Conservation (phyloP, 768 basidiomycete species). For the Daedalea quercina region DNA sequence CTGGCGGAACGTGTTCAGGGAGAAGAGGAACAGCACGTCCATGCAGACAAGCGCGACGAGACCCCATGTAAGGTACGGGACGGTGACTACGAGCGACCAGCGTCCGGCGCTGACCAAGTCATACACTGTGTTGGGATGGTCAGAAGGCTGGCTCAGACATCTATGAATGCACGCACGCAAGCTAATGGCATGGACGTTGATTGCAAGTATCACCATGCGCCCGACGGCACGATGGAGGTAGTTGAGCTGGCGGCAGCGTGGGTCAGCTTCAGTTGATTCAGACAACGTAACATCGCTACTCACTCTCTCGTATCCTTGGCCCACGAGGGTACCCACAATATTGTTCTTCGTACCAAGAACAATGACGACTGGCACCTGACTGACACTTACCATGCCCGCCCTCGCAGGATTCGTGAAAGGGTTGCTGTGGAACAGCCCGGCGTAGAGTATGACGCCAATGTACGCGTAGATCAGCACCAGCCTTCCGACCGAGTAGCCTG, state of each 20-base stretch:
- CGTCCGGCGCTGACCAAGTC: slow-evolving; percentile 39
- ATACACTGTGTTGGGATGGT: neutral
- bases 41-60: slow-evolving; percentile 21
- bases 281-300: neutral
- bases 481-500: neutral
- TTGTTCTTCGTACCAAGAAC: slow-evolving; percentile 68
- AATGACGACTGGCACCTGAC: slow-evolving; percentile 62
- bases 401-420: slow-evolving; percentile 45
- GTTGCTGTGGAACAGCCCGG: slow-evolving; percentile 41
- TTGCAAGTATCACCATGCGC: slow-evolving; percentile 30
- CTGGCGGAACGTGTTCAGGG: slow-evolving; percentile 27
- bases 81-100: slow-evolving; percentile 60
- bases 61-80: slow-evolving; percentile 1
- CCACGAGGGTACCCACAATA: slow-evolving; percentile 48
- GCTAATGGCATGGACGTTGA: slow-evolving; percentile 35
- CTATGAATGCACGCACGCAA: slow-evolving; percentile 40
- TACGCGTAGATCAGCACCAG: neutral
- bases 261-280: neutral
- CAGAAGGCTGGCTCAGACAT: slow-evolving; percentile 13
- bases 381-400: slow-evolving; percentile 45
- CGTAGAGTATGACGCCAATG: slow-evolving; percentile 29
- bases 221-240: slow-evolving; percentile 50
- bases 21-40: slow-evolving; percentile 26
- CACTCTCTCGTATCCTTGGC: slow-evolving; percentile 66
- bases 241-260: slow-evolving; percentile 17